Evolutionary conservation across 495 filamentous ascomycete species (phyloP).

Genomic region (Penicillium goetzii): DNA sequence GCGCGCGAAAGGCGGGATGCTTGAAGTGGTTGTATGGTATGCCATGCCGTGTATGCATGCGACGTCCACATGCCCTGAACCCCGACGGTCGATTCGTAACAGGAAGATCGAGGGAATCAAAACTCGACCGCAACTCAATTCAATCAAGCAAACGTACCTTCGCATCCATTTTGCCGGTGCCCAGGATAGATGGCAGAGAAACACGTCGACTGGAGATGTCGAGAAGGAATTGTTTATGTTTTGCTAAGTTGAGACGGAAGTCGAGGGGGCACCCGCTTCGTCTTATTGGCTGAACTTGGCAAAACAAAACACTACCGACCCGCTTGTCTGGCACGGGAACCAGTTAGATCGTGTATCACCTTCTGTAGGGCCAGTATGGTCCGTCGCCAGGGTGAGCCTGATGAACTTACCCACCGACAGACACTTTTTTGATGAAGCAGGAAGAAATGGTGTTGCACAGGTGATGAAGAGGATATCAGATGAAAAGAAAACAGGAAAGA

Average conservation of each 20-base stretch:
- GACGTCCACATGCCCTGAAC: not conserved
- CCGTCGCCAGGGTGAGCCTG: conserved; percentile 9
- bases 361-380: not conserved
- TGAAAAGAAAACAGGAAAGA: not conserved
- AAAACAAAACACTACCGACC: conserved; percentile 37
- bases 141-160: conserved; percentile 38
- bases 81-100: not conserved
- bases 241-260: conserved; percentile 32
- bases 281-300: conserved; percentile 25
- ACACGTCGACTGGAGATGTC: conserved; percentile 12
- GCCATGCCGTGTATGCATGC: not conserved
- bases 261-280: conserved; percentile 14
- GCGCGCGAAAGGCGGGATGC: not conserved
- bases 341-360: conserved; percentile 1
- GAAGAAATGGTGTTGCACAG: not conserved
- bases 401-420: not conserved
- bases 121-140: not conserved
- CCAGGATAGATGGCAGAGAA: conserved; percentile 5
- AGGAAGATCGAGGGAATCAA: not conserved
- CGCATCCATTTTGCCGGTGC: conserved; percentile 42
- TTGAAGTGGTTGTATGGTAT: not conserved
- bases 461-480: not conserved
- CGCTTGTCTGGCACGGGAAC: conserved; percentile 7
- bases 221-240: conserved; percentile 42
- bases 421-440: not conserved